These are phyloP conservation scores for Casuarina cunninghamiana DNA, from an alignment of 306 rosid genomes.

Conservation along the genomic window DNA sequence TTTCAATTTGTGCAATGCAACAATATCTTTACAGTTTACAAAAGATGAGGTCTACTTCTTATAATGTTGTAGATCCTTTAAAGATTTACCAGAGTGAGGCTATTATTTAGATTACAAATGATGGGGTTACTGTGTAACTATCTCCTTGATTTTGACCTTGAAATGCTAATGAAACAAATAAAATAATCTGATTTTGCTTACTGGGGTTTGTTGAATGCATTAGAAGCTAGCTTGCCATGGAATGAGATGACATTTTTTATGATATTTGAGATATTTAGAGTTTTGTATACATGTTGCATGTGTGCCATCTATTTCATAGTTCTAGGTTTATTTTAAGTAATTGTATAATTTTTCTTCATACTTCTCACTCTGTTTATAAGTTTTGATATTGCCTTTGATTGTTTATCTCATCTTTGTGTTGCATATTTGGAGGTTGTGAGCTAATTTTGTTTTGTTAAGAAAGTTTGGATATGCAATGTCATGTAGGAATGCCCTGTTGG, in stretches of 20 bases:
- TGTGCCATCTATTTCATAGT: not conserved
- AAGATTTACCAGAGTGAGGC: not conserved
- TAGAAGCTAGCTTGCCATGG: not conserved
- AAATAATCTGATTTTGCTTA: not conserved
- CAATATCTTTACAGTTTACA: not conserved
- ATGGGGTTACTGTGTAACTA: not conserved
- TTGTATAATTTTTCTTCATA: not conserved
- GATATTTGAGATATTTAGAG: not conserved
- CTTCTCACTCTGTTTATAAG: not conserved
- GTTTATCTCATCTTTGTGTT: no score
- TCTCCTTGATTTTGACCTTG: not conserved
- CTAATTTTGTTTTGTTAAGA: not conserved
- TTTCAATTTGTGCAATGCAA: not conserved
- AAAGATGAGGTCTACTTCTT: not conserved
- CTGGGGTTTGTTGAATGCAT: not conserved
- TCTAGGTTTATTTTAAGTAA: not conserved
- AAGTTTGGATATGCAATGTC: slow-evolving; percentile 24
- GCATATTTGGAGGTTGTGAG: not conserved
- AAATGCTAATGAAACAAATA: not conserved
- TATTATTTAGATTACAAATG: not conserved
- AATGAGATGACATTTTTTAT: not conserved
- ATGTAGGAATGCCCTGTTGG: slow-evolving; percentile 95
- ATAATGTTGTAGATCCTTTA: not conserved
- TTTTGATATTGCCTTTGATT: no score
- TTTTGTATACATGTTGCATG: not conserved